A percentile compares a stretch with the other conserved stretches of the same genome.
Evolutionary conservation across 495 filamentous ascomycete genomes (phyloP).

Genomic region (Aspergillus nanangensis): DNA sequence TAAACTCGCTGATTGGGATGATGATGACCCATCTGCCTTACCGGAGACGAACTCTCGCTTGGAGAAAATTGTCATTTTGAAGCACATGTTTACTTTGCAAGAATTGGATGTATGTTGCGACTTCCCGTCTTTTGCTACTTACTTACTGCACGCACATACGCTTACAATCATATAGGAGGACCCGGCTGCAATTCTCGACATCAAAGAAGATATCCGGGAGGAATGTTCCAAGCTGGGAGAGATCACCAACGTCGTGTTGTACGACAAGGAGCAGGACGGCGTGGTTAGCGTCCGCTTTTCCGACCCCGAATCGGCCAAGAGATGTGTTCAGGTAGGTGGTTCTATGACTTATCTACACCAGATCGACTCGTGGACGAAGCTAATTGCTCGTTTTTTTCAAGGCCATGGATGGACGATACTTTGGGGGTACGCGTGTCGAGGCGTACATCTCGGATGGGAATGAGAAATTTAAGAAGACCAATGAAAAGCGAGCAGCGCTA

Average conservation of each 20-base stretch:
- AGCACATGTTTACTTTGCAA: constrained; percentile 89
- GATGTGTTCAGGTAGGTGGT: constrained; percentile 58
- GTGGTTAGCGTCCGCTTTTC: constrained; percentile 79
- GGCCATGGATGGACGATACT: constrained; percentile 78
- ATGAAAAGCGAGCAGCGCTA: constrained; percentile 37
- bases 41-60: constrained; percentile 56
- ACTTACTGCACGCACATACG: too few species aligned
- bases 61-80: constrained; percentile 81
- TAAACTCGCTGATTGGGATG: constrained; percentile 90
- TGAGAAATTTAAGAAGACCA: constrained; percentile 72
- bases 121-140: not conserved
- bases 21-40: constrained; percentile 66
- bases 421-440: constrained; percentile 66
- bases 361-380: too few species aligned
- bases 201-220: constrained; percentile 89
- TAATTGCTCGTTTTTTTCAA: constrained; percentile 18
- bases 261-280: constrained; percentile 82
- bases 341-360: not conserved
- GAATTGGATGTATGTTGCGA: constrained; percentile 60
- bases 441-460: constrained; percentile 72
- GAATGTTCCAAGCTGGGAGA: constrained; percentile 83
- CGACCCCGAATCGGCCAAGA: constrained; percentile 62
- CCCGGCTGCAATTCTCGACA: constrained; percentile 76
- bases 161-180: too few species aligned
- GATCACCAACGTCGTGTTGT: constrained; percentile 88